Base-by-base conservation (phyloP, 176 grass and related monocot species). In the Triticum dicoccoides region DNA sequence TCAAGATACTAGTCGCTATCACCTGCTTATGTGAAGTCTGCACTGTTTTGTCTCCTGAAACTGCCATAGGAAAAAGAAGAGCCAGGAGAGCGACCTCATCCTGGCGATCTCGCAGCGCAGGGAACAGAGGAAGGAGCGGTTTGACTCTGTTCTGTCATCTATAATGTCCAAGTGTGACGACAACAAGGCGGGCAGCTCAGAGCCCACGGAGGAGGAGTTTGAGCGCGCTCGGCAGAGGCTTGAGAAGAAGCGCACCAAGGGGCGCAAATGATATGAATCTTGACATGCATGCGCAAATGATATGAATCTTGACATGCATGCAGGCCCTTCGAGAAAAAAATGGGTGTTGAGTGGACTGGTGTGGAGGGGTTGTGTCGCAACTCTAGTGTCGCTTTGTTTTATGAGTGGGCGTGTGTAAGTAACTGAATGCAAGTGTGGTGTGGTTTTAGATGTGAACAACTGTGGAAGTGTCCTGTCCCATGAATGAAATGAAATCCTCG, bases 181-280 rank as follows among this genome's bases (percentile, higher is more conserved):
- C 33, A 69, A 10, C n/a, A 89, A 82, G 58, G 65, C 71, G 3
- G 81, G 89, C 39, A 77, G 90, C 47, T 83, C 80, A 3, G 96
- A 95, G 86, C 93, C 93, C 51, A 86, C 96, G 0, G 93, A 98
- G 67, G 93, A 95, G 79, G 96, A 98, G 88, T 98, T 98, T 37
- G 80, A 92, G 70, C 84, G 87, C 32, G 91, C 91, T 20, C 74
- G 88, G 15, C 78, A 91, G 86, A 92, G 93, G 73, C 81, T 95
- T 4, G 96, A 98, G 87, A 91, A 56, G 47, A 92, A 56, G n/a
- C 71, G 78, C 20, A 8, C 64, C 44, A 92, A 95, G 59, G 65
- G 42, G n/a, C 62, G 49, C 8, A 90, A 92, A 77, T 84, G 77
- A 89, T 47, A 17, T 11, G 5, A 47, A 18, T 32, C 27, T n/a